These are phyloP conservation scores for Antrodiella citrinella DNA, from an alignment of 768 basidiomycete genomes.

Conservation along the genomic window DNA sequence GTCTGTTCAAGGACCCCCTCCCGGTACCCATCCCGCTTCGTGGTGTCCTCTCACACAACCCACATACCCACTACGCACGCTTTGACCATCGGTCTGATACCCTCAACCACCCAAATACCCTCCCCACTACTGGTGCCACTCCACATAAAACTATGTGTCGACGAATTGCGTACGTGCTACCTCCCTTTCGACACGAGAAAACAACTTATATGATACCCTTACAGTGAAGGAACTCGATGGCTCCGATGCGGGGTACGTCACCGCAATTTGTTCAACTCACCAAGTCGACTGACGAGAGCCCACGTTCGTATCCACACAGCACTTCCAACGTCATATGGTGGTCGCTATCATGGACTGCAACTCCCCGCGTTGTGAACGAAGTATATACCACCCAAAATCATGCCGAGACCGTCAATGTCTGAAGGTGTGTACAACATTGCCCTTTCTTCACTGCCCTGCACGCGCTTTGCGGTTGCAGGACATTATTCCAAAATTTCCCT, in stretches of 20 bases:
- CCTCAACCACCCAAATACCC: background rate
- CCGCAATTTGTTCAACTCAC: background rate
- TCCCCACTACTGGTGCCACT: background rate
- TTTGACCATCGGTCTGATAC: background rate
- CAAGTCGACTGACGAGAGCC: slow-evolving; percentile 11
- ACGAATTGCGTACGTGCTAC: slow-evolving; percentile 59
- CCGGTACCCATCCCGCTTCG: background rate
- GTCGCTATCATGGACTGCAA: slow-evolving; percentile 73
- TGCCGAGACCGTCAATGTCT: slow-evolving; percentile 49
- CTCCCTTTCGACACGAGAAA: background rate
- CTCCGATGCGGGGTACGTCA: slow-evolving; percentile 52
- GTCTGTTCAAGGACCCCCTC: slow-evolving; percentile 1
- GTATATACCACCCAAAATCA: slow-evolving; percentile 46
- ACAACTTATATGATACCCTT: slow-evolving; percentile 10
- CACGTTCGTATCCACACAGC: slow-evolving; percentile 31
- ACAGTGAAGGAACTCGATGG: slow-evolving; percentile 74
- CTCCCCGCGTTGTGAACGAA: slow-evolving; percentile 53
- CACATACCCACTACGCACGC: too few relatives aligned
- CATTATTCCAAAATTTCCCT: slow-evolving; percentile 2
- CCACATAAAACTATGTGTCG: slow-evolving; percentile 46
- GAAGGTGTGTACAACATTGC: slow-evolving; percentile 55
- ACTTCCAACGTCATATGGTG: slow-evolving; percentile 72
- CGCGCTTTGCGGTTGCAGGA: slow-evolving; percentile 4
- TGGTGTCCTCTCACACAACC: background rate
- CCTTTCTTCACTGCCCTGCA: background rate